Conservation (phyloP, 129 eudicot genomes). For the Flaveria robusta region DNA sequence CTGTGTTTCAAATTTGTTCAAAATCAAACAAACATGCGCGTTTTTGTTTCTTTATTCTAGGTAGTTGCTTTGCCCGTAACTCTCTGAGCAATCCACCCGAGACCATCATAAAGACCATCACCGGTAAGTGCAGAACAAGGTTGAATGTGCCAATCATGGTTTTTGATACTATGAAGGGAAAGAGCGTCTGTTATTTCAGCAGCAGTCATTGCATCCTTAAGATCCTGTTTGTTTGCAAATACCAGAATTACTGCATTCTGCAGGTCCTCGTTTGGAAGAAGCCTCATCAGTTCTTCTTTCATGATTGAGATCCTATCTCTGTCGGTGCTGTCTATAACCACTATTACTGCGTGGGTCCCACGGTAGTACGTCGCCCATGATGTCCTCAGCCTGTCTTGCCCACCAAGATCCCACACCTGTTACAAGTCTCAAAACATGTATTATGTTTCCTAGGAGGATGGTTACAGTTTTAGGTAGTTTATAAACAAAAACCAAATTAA, state of each 20-base stretch:
- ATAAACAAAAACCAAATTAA: background rate
- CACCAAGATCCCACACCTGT: conserved; percentile 97
- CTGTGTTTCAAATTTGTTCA: conserved; percentile 5
- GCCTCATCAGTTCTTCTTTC: conserved; percentile 79
- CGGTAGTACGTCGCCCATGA: conserved; percentile 96
- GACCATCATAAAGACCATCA: conserved; percentile 87
- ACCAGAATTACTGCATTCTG: conserved; percentile 75
- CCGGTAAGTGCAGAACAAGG: conserved; percentile 89
- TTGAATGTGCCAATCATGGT: conserved; percentile 97
- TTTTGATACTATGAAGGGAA: conserved; percentile 88
- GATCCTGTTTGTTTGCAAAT: conserved; percentile 89
- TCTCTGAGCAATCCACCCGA: conserved; percentile 85
- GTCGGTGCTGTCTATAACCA: conserved; percentile 91
- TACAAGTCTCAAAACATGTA: background rate
- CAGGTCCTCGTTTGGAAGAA: conserved; percentile 85
- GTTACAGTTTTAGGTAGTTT: background rate
- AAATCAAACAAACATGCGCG: conserved; percentile 2
- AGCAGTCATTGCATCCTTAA: conserved; percentile 91
- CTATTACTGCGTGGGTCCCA: conserved; percentile 88
- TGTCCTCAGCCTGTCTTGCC: conserved; percentile 86
- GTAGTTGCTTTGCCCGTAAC: conserved; percentile 67
- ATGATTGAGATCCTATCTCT: conserved; percentile 79
- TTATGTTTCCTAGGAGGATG: background rate
- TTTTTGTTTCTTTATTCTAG: conserved; percentile 6
- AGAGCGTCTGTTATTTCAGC: conserved; percentile 95